Evolutionary conservation across 164 flowering plant genomes (phyloP), one percentile per base, ranked within the genome.

Genomic region (Piper longum): DNA sequence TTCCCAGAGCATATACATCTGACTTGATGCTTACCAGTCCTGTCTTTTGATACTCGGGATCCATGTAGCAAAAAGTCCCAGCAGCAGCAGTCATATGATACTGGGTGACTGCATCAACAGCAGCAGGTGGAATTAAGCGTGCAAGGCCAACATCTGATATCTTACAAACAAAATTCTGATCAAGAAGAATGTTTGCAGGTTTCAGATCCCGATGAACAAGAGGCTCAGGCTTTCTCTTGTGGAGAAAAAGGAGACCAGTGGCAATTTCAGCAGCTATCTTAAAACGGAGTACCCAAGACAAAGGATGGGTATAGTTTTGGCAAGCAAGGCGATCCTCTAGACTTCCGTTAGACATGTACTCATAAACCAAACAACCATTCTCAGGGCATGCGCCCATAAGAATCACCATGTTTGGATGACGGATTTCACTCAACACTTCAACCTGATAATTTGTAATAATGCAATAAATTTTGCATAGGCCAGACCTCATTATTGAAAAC

Each of bases 381-480:
- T 80, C 83, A 1, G 86, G 84, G 57, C 88, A 84, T 13, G 88
- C 86, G 18, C 88, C 88, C 43, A 84, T 66, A 1, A 84, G 84
- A 5, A 82, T 83, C 19, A 84, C 84, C 85, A 84, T 82, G 74
- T 84, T 77, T 4, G 85, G 88, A 62, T 84, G 88, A 60, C 88
- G 62, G 60, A 82, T 84, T 69, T 78, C 73, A 72, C 86, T 82
- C 59, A 82, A 72, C 13, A 84, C 80, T 67, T 80, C 88, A 62
- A 84, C 70, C 88, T 83, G 59, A 26, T 7, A 19, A 57, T 56
- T 17, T 4, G 6, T 11, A 9, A 14, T 8, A 48, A 48, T 48
- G 11, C 14, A 14, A 9, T 48, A 48, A 48, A 48, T 48, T 9
- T 48, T 48, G 7, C 9, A 48, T 6, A 9, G 11, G 52, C 0